Base-by-base conservation (phyloP, 768 basidiomycete genomes). In the Russula abietina region DNA sequence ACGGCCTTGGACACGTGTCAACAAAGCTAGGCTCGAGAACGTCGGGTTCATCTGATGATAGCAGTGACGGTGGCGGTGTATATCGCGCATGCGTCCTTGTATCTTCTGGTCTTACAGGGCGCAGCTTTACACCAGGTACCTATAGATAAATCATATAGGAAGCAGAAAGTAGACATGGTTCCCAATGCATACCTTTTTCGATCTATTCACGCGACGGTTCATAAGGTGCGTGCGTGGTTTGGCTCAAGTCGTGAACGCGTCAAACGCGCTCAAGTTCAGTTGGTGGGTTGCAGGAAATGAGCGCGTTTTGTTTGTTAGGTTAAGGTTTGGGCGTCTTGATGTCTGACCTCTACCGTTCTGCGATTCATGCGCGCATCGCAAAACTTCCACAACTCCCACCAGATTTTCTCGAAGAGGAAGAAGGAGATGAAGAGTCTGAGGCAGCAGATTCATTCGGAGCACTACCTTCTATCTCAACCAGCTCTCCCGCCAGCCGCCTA, bases 51-150 rank as follows among this genome's bases (percentile, higher is more conserved):
- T 71, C 17, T 75, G 73, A 32, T 79, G 73, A 62, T 81, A 79
- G 65, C 79, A 70, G 53, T 12, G 65, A 51, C 12, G 70, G 69
- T 22, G 61, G 67, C 57, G 74, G 62, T 48, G 71, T 70, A 61
- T 70, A 69, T 65, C 62, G 70, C 64, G 53, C 75, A 70, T 49
- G 56, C 19, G 52, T 26, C 26, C 26, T 38, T 10, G 57, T 48
- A 7, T 59, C 68, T 32, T 72, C 64, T 38, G 73, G 73, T 60
- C 78, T 79, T 14, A 83, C 83, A 3, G 89, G 89, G 22, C 90
- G 84, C 64, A 92, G 81, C 66, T 87, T 90, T 65, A 91, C 90
- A 76, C 87, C 88, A 2, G 90, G 89, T 17, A 92, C 89, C 89
- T 91, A 62, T 2, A 22, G 3, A 55, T 11, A 30, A 26, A 5